Base-by-base conservation (phyloP, 2,329 filamentous ascomycete species). In the Rhexocercosporidium sp. region DNA sequence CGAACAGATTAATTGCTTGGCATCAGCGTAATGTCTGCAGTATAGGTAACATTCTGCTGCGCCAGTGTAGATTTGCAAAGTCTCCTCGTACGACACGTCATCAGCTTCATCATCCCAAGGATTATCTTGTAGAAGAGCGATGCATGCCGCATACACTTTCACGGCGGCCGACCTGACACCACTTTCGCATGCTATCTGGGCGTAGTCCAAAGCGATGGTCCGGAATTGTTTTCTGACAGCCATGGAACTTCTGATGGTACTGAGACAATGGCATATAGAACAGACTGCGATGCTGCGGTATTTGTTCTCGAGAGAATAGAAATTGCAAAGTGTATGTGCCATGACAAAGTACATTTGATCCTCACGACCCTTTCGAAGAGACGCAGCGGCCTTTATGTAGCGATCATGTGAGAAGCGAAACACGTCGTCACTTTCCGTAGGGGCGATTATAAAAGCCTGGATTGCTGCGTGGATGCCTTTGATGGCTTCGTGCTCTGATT, bases 311-410 rank as follows among this genome's bases (percentile, higher is more conserved):
- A 29, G 85, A 79, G 82, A 76, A 68, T 86, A 88, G 73, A 94
- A 90, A 72, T 92, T 91, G 78, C 94, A 87, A 71, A 97, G 87
- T 0, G 90, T 91, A 75, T 92, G 90, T 0, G 92, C 91, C 73
- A 97, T 92, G 54, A 94, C 88, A 74, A 94, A 97, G 78, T 97
- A 94, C 94, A 97, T 97, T 73, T 92, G 91, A 22, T 86, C 82
- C 25, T 86, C 81, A 64, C 91, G 88, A 74, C 87, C 89, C 75
- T 94, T 89, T 68, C 86, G 88, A 61, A 97, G 81, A 5, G 87
- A 85, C 18, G 86, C 83, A 6, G 93, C 89, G 16, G 92, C 93
- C 75, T 91, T 88, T 59, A 94, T 85, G 74, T 96, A 96, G 62
- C 94, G 88, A 78, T 97, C 94, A 77, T 97, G 94, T 41, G 90